phyloP scores from a whole-genome alignment of 2,329 filamentous ascomycete species.

The Fusarium sp. region DNA sequence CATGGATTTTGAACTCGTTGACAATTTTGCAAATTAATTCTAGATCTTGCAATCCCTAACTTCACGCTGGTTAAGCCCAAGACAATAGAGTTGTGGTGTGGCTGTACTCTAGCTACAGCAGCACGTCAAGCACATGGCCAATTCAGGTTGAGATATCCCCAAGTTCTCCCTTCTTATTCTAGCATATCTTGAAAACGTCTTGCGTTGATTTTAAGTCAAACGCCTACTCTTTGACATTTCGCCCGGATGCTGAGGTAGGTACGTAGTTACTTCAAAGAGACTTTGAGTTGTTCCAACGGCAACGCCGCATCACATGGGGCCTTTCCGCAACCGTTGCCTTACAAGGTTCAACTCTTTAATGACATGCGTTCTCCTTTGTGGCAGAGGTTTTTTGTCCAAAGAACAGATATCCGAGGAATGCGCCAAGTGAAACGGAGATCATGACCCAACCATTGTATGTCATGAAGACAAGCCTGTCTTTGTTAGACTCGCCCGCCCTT shows the following conservation, averaged over 20 bases:
- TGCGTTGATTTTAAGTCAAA: not conserved
- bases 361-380: conserved; percentile 80
- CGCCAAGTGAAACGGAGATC: conserved; percentile 88
- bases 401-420: conserved; percentile 85
- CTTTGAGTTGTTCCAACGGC: not conserved
- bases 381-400: conserved; percentile 79
- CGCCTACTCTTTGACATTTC: not conserved
- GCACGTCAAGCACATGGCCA: not conserved
- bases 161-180: not conserved
- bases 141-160: too few species aligned
- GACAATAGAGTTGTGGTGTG: not conserved
- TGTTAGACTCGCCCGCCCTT: not conserved
- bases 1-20: not conserved
- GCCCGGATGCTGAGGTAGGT: not conserved
- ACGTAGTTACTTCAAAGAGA: not conserved
- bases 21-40: not conserved
- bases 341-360: not conserved
- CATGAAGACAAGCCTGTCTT: conserved; percentile 94
- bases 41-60: not conserved
- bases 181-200: not conserved
- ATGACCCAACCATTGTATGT: conserved; percentile 99
- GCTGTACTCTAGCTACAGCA: not conserved
- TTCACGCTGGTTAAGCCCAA: not conserved
- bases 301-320: not conserved
- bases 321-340: not conserved